Percentiles rank a stretch among this genome's conserved stretches.
Conservation (phyloP, 306 rosid genomes). For the Rubus idaeus region DNA sequence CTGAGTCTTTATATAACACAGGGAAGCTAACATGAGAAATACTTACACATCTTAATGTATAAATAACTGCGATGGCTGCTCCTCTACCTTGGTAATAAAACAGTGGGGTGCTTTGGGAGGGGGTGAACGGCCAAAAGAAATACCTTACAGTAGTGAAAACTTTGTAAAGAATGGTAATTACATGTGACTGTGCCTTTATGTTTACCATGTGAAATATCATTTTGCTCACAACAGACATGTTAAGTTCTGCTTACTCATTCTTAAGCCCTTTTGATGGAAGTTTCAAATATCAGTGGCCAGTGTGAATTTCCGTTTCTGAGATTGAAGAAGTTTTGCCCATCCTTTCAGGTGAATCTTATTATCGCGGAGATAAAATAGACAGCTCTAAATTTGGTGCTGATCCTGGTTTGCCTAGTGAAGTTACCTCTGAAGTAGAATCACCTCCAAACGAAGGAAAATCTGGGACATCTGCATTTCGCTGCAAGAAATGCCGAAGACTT, state of each 20-base stretch:
- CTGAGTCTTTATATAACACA: background rate
- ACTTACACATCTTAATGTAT: background rate
- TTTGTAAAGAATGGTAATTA: background rate
- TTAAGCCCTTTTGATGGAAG: background rate
- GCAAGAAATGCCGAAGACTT: slow-evolving; percentile 83
- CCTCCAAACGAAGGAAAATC: slow-evolving; percentile 44
- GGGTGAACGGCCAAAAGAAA: background rate
- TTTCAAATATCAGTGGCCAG: background rate
- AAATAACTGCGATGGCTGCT: background rate
- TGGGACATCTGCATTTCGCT: slow-evolving; percentile 58
- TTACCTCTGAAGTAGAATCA: slow-evolving; percentile 51
- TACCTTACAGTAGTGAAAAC: background rate
- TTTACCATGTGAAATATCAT: background rate
- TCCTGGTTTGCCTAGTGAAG: slow-evolving; percentile 68
- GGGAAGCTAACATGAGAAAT: background rate
- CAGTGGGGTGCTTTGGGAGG: background rate
- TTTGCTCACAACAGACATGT: background rate
- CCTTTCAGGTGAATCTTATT: slow-evolving; percentile 70
- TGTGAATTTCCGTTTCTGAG: background rate
- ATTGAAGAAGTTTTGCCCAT: background rate
- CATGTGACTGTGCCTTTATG: background rate
- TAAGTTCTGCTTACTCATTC: background rate
- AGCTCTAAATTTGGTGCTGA: slow-evolving; percentile 82
- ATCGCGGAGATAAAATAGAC: slow-evolving; percentile 66
- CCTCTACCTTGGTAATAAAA: background rate